Base-by-base conservation (phyloP, 225 moss, liverwort and hornwort genomes). In the Straminergon stramineum region DNA sequence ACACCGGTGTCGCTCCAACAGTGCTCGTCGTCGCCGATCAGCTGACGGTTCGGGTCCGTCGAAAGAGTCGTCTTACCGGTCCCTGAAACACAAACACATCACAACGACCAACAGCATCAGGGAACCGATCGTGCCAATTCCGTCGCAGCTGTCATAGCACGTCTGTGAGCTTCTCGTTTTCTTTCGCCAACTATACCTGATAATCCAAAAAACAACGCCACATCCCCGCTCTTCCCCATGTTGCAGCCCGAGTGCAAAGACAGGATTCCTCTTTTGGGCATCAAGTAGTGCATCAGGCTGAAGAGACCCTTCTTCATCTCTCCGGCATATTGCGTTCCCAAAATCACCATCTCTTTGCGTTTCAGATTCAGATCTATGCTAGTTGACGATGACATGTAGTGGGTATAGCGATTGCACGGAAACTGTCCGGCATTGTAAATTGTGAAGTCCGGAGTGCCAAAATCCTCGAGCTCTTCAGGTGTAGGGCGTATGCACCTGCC, bases 301-400 rank as follows among this genome's bases (percentile, higher is more conserved):
- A 99, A 99, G 52, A 99, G 97, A 97, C 99, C 99, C 97, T 99
- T 99, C 99, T 99, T 99, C 99, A 99, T 99, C 97, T 99, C 99
- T 97, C 99, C 99, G 92, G 99, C 99, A 96, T 99, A 99, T 94
- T 99, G 99, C 92, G 99, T 99, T 85, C 99, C 99, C 91, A 99
- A 90, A 77, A 99, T 99, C 99, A 99, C 99, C 99, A 99, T 99
- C 95, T 99, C 99, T 96, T 93, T 97, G 91, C 99, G 99, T 97
- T 97, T 97, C 97, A 99, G 94, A 96, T 99, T 99, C 95, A 99
- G 90, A 96, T 99, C 99, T 97, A 99, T 95, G 96, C 97, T 99
- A 99, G 99, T 99, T 99, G 99, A 99, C 92, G 99, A 99, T 88
- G 99, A 97, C 99, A 99, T 99, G 95, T 97, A 99, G 94, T 99